Base-by-base conservation (phyloP, 345 rosid genomes). In the Eucalyptus victrix region DNA sequence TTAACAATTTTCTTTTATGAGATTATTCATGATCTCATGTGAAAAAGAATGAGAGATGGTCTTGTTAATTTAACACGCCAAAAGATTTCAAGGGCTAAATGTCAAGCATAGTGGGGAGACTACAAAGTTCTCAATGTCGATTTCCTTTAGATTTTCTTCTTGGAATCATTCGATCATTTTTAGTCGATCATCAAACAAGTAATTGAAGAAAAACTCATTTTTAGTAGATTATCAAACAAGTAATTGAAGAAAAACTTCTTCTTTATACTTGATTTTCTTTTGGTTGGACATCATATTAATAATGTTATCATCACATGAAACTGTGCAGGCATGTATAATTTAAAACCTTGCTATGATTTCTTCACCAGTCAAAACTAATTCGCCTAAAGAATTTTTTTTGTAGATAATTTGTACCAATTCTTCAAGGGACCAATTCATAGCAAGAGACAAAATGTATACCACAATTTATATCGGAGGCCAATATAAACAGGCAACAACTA, bases 321-420 rank as follows among this genome's bases (percentile, higher is more conserved):
- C 0, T 58, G n/a, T 58, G 2, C 1, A 1, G 16, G n/a, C 7
- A 58, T n/a, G 0, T 12, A 58, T 26, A 2, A 12, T 24, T 1
- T 26, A 26, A 58, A 5, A 26, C 67, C 30, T 58, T 26, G 26
- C 4, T 26, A 58, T 26, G n/a, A 11, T 58, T 58, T 58, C 65
- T 58, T 5, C 2, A 58, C 30, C 13, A 2, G 24, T 56, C 0
- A 0, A 6, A 24, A 10, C 28, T 10, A 56, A 56, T 9, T 10
- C 24, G 0, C 62, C 30, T 56, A 56, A 56, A 56, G 2, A 24
- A 5, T 7, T 8, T 44, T 44, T 8, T 56, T 24, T 56, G 62
- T 56, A 24, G 6, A 56, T 1, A 56, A 10, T 56, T 56, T 24
- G 30, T 56, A 24, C 14, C 62, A 10, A 56, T 5, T 56, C 2